A percentile compares a stretch with the other conserved stretches of the same genome.
Evolutionary conservation across 257 asterid genomes (phyloP).

Genomic region (Euphrasia confusa): DNA sequence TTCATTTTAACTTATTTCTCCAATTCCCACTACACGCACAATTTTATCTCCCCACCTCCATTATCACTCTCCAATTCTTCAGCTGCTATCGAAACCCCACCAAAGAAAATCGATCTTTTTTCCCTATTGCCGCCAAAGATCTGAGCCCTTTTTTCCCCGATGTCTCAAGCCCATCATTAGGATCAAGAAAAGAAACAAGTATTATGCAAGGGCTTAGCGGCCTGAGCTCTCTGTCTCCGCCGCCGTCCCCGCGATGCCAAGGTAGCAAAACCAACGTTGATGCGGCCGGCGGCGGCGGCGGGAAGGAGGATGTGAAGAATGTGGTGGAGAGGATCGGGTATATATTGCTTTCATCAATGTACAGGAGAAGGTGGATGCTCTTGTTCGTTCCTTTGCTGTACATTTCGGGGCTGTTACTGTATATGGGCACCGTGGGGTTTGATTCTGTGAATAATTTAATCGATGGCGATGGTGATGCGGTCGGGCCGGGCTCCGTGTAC

Average conservation of each 20-base stretch:
- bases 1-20: too few relatives aligned
- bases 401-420: slow-evolving; percentile 82
- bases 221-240: slow-evolving; percentile 71
- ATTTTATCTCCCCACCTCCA: slow-evolving; percentile 9
- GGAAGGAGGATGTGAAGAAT: slow-evolving; percentile 54
- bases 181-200: slow-evolving; percentile 26
- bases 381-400: slow-evolving; percentile 89
- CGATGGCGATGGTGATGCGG: slow-evolving; percentile 34
- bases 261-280: slow-evolving; percentile 34
- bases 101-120: background rate
- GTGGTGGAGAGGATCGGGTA: slow-evolving; percentile 63
- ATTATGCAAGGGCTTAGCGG: slow-evolving; percentile 97
- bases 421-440: slow-evolving; percentile 82
- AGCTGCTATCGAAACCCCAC: slow-evolving; percentile 16
- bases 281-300: slow-evolving; percentile 27
- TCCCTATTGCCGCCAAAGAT: slow-evolving; percentile 30
- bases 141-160: slow-evolving; percentile 26
- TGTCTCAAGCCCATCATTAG: slow-evolving; percentile 19
- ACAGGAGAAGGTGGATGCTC: slow-evolving; percentile 77
- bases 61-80: slow-evolving; percentile 12
- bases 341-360: slow-evolving; percentile 60
- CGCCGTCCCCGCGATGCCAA: slow-evolving; percentile 75
- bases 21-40: slow-evolving; percentile 29
- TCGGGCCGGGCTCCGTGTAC: slow-evolving; percentile 71
- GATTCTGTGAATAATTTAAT: slow-evolving; percentile 36